Evolutionary conservation across 2,329 filamentous ascomycete genomes (phyloP), one percentile per base, ranked within the genome.

Genomic region (Penicillium vulpinum): DNA sequence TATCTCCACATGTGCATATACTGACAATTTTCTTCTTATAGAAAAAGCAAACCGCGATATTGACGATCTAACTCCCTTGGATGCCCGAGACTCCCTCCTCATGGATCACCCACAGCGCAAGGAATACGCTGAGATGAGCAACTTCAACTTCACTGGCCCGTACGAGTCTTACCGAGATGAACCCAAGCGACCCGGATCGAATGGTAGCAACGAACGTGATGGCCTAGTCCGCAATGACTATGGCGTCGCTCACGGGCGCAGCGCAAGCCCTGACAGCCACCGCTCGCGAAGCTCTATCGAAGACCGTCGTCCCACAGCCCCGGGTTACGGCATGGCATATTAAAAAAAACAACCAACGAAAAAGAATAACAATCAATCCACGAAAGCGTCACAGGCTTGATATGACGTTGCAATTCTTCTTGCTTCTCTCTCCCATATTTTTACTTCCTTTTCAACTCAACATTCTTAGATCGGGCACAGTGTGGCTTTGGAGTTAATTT

Each of bases 41-140:
- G 90, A 92, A 76, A 91, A 93, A 80, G 76, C 85, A 61, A 84
- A 86, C 68, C 87, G 88, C 62, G 89, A 94, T 65, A 78, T 89
- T 58, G 92, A 96, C 74, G 87, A 86, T 57, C 85, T 97, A 48
- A 97, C 92, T 1, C 90, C 92, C 5, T 84, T 96, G 38, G 90
- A 95, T 69, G 89, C 91, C 2, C 89, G 90, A 9, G 69, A 71
- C 43, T 73, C 71, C 22, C 85, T 97, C 21, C 86, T 96, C 57
- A 86, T 91, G 74, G 85, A 88, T 51, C 83, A 84, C 15, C 73
- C 75, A 41, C 76, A 77, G 15, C 63, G 64, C 35, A 68, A 67
- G 39, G 65, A 70, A n/a, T 67, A 65, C 46, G 63, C 70, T 11
- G 73, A 75, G 38, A 71, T 73, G 64, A 75, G 70, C 67, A 74